Base-by-base conservation (phyloP, 1,284 basidiomycete species). In the Ustilago shanxiensis region DNA sequence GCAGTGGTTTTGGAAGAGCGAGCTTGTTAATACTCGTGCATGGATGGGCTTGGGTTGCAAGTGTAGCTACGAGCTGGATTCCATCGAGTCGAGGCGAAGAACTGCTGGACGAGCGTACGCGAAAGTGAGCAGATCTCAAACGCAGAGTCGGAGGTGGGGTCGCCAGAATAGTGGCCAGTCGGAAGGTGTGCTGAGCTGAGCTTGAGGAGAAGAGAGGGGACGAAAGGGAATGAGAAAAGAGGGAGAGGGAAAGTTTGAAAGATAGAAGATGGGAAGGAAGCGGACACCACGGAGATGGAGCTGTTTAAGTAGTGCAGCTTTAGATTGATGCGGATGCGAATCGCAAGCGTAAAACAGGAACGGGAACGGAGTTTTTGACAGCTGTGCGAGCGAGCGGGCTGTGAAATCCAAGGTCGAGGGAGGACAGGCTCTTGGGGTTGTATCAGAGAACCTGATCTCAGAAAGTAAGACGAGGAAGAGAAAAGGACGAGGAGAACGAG, bases 251-350 rank as follows among this genome's bases (percentile, higher is more conserved):
- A n/a, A n/a, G n/a, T n/a, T n/a, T n/a, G 28, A 8, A 39, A 54
- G 53, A 39, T 54, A 39, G 39, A 41, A 39, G 39, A 20, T 11
- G 18, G 39, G 39, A 39, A 33, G 52, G 52, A 33, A 54, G 29
- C 7, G 20, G 52, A 2, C 4, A 11, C 24, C 29, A 20, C 28
- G 28, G 20, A 28, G 47, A 26, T 26, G 9, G 10, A 14, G 28
- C 37, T 45, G 35, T 60, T 60, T 60, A 60, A 60, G 58, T 60
- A 60, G n/a, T n/a, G n/a, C n/a, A n/a, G n/a, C n/a, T n/a, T n/a
- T n/a, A n/a, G n/a, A n/a, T n/a, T n/a, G n/a, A n/a, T n/a, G 24
- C 28, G 16, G 13, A 5, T 37, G 4, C 20, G 51, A 22, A 11
- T 33, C 11, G 33, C n/a, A 54, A 37, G 52, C 22, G 35, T 5